phyloP scores from a whole-genome alignment of 2,329 filamentous ascomycete species.

The Cercospora zeina region DNA sequence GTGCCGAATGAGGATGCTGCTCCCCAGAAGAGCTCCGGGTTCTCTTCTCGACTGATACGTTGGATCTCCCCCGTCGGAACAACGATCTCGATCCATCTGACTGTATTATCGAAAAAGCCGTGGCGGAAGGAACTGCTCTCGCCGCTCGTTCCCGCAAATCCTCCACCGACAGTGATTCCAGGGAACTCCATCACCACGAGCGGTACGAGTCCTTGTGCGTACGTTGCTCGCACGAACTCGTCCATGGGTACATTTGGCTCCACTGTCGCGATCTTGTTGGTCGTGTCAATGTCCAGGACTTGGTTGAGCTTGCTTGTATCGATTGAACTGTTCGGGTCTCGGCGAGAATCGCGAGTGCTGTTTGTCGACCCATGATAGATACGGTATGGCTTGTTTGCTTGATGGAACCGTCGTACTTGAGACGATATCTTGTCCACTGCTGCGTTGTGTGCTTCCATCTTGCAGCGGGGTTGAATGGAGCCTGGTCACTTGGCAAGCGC shows the following conservation, averaged over 20 bases:
- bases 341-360: conserved; percentile 45
- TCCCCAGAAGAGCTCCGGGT: conserved; percentile 64
- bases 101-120: conserved; percentile 65
- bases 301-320: conserved; percentile 53
- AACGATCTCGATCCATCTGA: conserved; percentile 64
- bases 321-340: conserved; percentile 46
- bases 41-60: conserved; percentile 48
- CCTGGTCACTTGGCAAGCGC: neutral
- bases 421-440: conserved; percentile 18
- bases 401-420: conserved; percentile 44
- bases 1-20: conserved; percentile 67
- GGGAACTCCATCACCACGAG: conserved; percentile 72
- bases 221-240: conserved; percentile 58
- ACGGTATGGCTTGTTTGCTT: conserved; percentile 50
- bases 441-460: conserved; percentile 16
- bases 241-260: conserved; percentile 73
- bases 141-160: conserved; percentile 65
- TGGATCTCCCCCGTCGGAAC: conserved; percentile 57
- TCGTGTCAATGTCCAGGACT: conserved; percentile 48
- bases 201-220: conserved; percentile 58
- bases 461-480: neutral
- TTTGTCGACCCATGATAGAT: conserved; percentile 60
- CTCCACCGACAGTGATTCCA: conserved; percentile 65
- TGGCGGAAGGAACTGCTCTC: conserved; percentile 67
- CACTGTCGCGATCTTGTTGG: conserved; percentile 53